Base-by-base conservation (phyloP, 2,329 filamentous ascomycete genomes). In the Coniochaeta prunicola region DNA sequence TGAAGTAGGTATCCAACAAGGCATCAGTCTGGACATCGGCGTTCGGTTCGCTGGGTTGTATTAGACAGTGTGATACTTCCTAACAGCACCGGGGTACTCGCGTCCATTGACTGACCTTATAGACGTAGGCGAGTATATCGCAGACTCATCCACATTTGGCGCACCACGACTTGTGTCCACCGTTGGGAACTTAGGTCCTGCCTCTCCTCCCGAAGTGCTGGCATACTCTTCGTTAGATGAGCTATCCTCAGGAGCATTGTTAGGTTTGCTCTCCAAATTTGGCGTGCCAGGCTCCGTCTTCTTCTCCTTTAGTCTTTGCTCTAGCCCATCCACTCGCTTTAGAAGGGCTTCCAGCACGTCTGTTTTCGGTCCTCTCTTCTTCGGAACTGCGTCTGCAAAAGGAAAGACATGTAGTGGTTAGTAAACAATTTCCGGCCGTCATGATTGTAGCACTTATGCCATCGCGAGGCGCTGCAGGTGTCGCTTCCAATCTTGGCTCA, bases 321-420 rank as follows among this genome's bases (percentile, higher is more conserved):
- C 91, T 56, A 96, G 77, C 1, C 91, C 91, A 70, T 96, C 91
- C 2, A 96, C 91, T 57, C 91, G 83, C 72, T 93, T 96, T 60
- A 96, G 70, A 9, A 96, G 76, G 1, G 91, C 90, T 71, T 96
- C 91, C 33, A 96, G 77, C 4, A 96, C 90, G 70, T 96, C 91
- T 30, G 91, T 96, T 74, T 96, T 96, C 2, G 91, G 91, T 0
- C 91, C 91, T 70, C 91, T 82, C 72, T 96, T 96, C 75, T 96
- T 96, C 0, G 91, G 91, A 19, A 94, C 85, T 28, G 91, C 91
- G 77, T 96, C 91, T 92, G 65, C 21, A 38, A 58, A 12, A 26
- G 30, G 7, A 36, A 33, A 54, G 33, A 33, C 19, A 30, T 2
- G 26, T 12, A 30, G 2, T 42, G 33, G 36, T 56, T 33, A 56